Evolutionary conservation across 169 alveolate genomes (phyloP).

Genomic region (Plasmodium chabaudi): DNA sequence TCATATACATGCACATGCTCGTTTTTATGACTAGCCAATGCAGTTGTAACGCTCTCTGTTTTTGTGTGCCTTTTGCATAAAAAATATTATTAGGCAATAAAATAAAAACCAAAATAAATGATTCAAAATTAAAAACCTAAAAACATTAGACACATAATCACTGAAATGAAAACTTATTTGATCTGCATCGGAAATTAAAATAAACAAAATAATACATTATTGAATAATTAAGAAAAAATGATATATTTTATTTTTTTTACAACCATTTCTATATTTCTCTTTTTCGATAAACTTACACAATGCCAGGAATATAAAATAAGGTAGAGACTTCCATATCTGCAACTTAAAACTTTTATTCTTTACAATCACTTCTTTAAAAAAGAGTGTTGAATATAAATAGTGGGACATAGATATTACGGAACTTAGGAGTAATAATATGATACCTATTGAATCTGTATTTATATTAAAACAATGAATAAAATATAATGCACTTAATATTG

Average conservation of each 20-base stretch:
- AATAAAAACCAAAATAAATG: constrained; percentile 45
- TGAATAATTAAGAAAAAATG: background rate
- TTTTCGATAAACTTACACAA: constrained; percentile 8
- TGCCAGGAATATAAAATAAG: constrained; percentile 37
- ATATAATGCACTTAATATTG: constrained; percentile 40
- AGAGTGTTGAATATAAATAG: constrained; percentile 40
- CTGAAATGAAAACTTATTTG: constrained; percentile 22
- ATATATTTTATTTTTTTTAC: background rate
- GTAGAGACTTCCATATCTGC: constrained; percentile 15
- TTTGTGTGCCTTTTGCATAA: constrained; percentile 12
- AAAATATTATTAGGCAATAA: constrained; percentile 42
- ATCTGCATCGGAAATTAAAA: constrained; percentile 18
- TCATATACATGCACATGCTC: too few relatives aligned
- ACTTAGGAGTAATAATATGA: constrained; percentile 21
- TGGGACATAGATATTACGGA: constrained; percentile 45
- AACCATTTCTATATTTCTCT: background rate
- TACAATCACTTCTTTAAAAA: constrained; percentile 11
- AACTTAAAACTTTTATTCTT: background rate
- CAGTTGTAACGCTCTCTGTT: too few relatives aligned
- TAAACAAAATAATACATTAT: constrained; percentile 8
- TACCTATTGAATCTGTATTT: constrained; percentile 41
- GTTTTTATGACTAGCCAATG: too few relatives aligned
- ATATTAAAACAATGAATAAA: constrained; percentile 19
- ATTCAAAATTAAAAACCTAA: constrained; percentile 28
- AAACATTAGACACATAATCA: constrained; percentile 52